Base-by-base conservation (phyloP, 768 basidiomycete genomes). In the Nidularia pulvinata region DNA sequence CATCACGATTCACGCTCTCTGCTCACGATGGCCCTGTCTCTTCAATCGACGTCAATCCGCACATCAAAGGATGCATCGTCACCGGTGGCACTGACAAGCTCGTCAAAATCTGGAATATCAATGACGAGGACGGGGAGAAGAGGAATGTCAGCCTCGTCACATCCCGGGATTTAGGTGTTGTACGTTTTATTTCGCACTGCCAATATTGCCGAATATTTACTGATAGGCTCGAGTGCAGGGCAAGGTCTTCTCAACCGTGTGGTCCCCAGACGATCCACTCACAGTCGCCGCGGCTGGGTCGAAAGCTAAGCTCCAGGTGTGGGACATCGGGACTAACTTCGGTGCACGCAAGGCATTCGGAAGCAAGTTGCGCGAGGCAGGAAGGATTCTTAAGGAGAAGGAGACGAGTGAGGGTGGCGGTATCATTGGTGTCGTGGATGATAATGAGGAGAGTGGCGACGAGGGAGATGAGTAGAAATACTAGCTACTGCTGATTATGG, bases 1-100 rank as follows among this genome's bases (percentile, higher is more conserved):
- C 84, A 0, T 82, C 88, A 7, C 84, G 85, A 35, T 98, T 95
- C 73, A 98, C 93, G 4, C 76, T 99, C 11, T 83, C 91, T 6
- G 96, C 97, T 0, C 97, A 99, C 68, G 92, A 98, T 56, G 93
- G 93, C 13, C 86, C 94, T 0, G 88, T 85, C 7, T 92, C 93
- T 2, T 86, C 91, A 1, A 75, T 99, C 46, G 97, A 98, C 66
- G 81, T 98, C 57, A 97, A 93, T 66, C 86, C 94, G 4, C 86
- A 93, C 63, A 80, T 98, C 39, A 85, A 83, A 51, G 97, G 97
- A 1, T 95, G 92, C 69, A 76, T 99, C 59, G 93, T 82, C 14
- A 98, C 97, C 0, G 97, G 96, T 16, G 97, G 97, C 2, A 87
- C 89, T 16, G 97, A 98, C 77, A 97, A 95, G 66, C 74, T 93